Conservation (phyloP, 176 grass and related monocot genomes). For the Puccinellia tenuiflora region DNA sequence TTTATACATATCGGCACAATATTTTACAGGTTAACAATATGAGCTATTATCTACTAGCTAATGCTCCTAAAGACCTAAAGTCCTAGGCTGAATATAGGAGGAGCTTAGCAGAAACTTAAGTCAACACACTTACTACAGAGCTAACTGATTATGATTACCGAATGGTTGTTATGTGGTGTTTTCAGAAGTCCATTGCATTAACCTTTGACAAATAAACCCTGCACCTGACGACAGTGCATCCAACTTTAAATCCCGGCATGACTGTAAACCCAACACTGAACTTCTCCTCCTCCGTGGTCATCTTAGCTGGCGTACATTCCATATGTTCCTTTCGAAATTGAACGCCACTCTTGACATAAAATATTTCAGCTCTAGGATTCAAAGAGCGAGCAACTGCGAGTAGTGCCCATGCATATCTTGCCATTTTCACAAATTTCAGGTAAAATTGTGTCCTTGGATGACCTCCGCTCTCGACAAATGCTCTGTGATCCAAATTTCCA, state of each 20-base stretch:
- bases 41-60: conserved; percentile 25
- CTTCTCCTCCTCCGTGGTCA: conserved; percentile 25
- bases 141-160: conserved; percentile 29
- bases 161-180: conserved; percentile 1
- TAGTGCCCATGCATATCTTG: conserved; percentile 64
- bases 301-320: conserved; percentile 50
- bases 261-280: conserved; percentile 70
- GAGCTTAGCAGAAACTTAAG: conserved; percentile 1
- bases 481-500: conserved; percentile 69
- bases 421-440: conserved; percentile 57
- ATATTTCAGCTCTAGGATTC: conserved; percentile 72
- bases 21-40: conserved; percentile 28
- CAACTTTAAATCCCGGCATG: conserved; percentile 80
- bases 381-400: conserved; percentile 40
- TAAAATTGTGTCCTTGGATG: conserved; percentile 95
- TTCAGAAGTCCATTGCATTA: neutral
- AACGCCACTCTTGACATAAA: conserved; percentile 47
- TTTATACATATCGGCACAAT: conserved; percentile 7
- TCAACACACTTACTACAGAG: neutral
- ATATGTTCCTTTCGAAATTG: conserved; percentile 54
- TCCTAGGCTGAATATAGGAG: conserved; percentile 4
- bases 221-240: conserved; percentile 53
- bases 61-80: neutral
- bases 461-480: conserved; percentile 45
- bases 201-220: conserved; percentile 56